phyloP scores from a whole-genome alignment of 2,329 filamentous ascomycete species.

The Xylariaceae sp. region DNA sequence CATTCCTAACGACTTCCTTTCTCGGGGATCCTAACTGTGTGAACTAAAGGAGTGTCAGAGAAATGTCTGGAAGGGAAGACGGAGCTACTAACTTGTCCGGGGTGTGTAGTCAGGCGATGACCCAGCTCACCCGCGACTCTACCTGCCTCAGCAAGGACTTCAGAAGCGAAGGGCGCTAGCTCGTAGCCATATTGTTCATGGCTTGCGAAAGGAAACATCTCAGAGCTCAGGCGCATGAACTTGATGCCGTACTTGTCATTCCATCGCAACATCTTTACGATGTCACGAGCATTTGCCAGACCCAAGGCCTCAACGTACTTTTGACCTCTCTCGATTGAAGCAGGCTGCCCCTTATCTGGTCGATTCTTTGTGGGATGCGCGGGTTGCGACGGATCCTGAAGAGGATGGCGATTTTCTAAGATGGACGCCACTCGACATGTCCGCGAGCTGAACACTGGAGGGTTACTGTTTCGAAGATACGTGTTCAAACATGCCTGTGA shows the following conservation, averaged over 20 bases:
- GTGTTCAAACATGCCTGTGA: slow-evolving; percentile 80
- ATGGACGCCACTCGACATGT: slow-evolving; percentile 91
- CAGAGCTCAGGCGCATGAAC: slow-evolving; percentile 86
- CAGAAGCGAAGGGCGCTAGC: slow-evolving; percentile 74
- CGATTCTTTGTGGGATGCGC: slow-evolving; percentile 82
- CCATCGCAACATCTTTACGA: slow-evolving; percentile 83
- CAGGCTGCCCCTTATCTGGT: slow-evolving; percentile 66
- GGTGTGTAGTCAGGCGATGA: slow-evolving; percentile 84
- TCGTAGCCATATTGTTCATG: slow-evolving; percentile 83
- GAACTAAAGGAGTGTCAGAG: slow-evolving; percentile 47
- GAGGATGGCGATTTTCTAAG: slow-evolving; percentile 77
- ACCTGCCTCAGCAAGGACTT: slow-evolving; percentile 70
- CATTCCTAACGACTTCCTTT: slow-evolving; percentile 66
- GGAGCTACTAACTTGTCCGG: slow-evolving; percentile 56
- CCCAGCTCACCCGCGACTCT: slow-evolving; percentile 70
- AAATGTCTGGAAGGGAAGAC: not conserved
- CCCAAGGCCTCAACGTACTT: slow-evolving; percentile 72
- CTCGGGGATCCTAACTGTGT: slow-evolving; percentile 86
- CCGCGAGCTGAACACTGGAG: slow-evolving; percentile 82
- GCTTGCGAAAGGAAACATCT: slow-evolving; percentile 96
- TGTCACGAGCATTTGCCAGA: slow-evolving; percentile 74
- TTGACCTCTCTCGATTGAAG: slow-evolving; percentile 61
- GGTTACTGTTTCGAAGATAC: slow-evolving; percentile 74
- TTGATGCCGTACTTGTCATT: slow-evolving; percentile 88
- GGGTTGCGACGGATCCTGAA: slow-evolving; percentile 68